Percentiles rank a stretch among this genome's conserved stretches.
phyloP scores from a whole-genome alignment of 305 asterid species.

The Caryopteris hybrid region DNA sequence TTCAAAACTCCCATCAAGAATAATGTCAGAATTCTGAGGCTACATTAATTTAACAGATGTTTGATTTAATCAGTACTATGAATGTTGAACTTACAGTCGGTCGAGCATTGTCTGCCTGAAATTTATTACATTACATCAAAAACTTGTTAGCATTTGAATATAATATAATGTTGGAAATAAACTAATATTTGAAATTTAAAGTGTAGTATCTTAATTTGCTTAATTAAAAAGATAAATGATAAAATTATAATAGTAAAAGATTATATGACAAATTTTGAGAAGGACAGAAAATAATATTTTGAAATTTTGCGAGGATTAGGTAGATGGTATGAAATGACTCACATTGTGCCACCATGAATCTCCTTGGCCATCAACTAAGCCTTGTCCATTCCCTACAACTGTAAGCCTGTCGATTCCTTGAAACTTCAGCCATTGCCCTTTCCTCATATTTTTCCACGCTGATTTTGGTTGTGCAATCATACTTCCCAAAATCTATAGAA shows the following conservation, averaged over 20 bases:
- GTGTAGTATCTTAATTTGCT: too few species aligned
- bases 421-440: slow-evolving; percentile 28
- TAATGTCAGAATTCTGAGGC: too few species aligned
- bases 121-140: background rate
- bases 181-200: too few species aligned
- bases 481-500: slow-evolving; percentile 37
- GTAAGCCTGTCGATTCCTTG: slow-evolving; percentile 19
- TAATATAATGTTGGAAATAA: too few species aligned
- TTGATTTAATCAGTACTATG: too few species aligned
- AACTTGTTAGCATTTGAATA: too few species aligned
- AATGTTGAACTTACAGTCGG: slow-evolving; percentile 19
- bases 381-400: slow-evolving; percentile 29
- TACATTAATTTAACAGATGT: too few species aligned
- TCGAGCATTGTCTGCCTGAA: slow-evolving; percentile 14
- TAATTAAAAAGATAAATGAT: too few species aligned
- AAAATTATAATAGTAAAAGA: too few species aligned
- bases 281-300: too few species aligned
- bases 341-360: slow-evolving; percentile 35
- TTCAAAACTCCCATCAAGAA: too few species aligned
- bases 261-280: too few species aligned
- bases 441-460: slow-evolving; percentile 9
- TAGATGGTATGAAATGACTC: background rate
- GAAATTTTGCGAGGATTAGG: background rate
- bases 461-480: slow-evolving; percentile 33
- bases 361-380: slow-evolving; percentile 39